Evolutionary conservation across 2,329 filamentous ascomycete genomes (phyloP), one percentile per base, ranked within the genome.

Genomic region (Diaporthe vexans): DNA sequence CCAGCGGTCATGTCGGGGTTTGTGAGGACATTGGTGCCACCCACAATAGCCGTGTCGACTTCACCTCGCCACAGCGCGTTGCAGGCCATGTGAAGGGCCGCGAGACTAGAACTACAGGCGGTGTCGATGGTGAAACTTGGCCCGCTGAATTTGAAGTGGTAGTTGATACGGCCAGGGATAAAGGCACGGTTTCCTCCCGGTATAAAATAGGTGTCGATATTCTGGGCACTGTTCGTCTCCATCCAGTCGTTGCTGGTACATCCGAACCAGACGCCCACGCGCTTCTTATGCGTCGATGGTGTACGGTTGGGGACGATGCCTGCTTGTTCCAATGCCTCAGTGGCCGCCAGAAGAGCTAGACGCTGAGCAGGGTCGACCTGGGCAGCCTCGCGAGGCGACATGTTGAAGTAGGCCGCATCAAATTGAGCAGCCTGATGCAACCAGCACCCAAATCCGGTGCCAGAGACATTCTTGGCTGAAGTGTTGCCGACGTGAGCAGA

Each of bases 1-100:
- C 77, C 90, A 91, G 46, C 90, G 86, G 80, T 91, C 80, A 88
- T 90, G 78, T 94, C 92, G 0, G 91, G 90, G 80, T 92, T 92
- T 11, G 91, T 92, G 65, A 94, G 78, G 8, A 94, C 86, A 74
- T 93, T 93, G 10, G 90, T 83, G 71, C 92, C 92, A 75, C 92
- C 91, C 15, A 91, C 90, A 58, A 92, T 88, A 3, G 90, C 91
- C 51, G 89, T 93, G 79, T 93, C 91, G 77, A 88, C 90, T 76
- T 93, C 90, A 15, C 91, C 90, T 10, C 86, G 86, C 87, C 90
- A 91, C 0, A 94, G 86, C 0, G 91, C 90, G 17, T 88, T 90
- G 82, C 91, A 93, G 80, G 92, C 90, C 67, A 82, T 78, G 63
- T 88, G 83, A 0, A 88, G 74, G 10, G 81, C 83, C 1, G 83